Evolutionary conservation across 2,329 filamentous ascomycete species (phyloP), one percentile per base, ranked within the genome.

Genomic region (Aspergillus oerlinghausenensis): DNA sequence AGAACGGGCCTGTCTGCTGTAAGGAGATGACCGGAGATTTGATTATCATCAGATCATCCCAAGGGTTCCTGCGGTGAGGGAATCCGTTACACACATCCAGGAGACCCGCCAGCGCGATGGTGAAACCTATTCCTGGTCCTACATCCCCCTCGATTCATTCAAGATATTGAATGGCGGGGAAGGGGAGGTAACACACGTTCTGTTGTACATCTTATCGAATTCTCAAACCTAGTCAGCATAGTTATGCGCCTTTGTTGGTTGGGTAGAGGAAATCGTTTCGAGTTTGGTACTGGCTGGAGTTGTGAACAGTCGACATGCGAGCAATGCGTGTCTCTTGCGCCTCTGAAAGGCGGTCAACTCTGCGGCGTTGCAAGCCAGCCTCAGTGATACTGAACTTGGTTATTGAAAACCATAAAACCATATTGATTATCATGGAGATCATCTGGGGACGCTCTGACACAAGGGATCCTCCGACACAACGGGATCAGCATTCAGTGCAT

Each of bases 1-100:
- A 61, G 63, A 67, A 67, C 68, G 56, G 65, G 64, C 62, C 56
- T 55, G 47, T 49, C 32, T 49, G 58, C 64, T 48, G 69, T 63
- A 71, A 70, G 69, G 68, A 63, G 57, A 52, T 51, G 43, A 28
- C 49, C 57, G 60, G 58, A 59, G 47, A 60, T 60, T 58, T 50
- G 57, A 58, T 54, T 56, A 62, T 60, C 49, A 56, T 50, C 54
- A 59, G 53, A 57, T 54, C 63, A 49, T 52, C 55, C 51, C 55
- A 49, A 51, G 57, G 50, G 52, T 59, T 55, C 56, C 56, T 60
- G 53, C 55, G 55, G 51, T 50, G 51, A 55, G 25, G 43, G 26
- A 35, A 55, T 38, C 56, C 50, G 10, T 26, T 48, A 25, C n/a
- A 43, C 19, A 21, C 43, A 49, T 51, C 51, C 56, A 56, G 43